Percentiles rank a stretch among this genome's conserved stretches.
Evolutionary conservation across 2,329 filamentous ascomycete species (phyloP).

Genomic region (Coniochaeta sp.): DNA sequence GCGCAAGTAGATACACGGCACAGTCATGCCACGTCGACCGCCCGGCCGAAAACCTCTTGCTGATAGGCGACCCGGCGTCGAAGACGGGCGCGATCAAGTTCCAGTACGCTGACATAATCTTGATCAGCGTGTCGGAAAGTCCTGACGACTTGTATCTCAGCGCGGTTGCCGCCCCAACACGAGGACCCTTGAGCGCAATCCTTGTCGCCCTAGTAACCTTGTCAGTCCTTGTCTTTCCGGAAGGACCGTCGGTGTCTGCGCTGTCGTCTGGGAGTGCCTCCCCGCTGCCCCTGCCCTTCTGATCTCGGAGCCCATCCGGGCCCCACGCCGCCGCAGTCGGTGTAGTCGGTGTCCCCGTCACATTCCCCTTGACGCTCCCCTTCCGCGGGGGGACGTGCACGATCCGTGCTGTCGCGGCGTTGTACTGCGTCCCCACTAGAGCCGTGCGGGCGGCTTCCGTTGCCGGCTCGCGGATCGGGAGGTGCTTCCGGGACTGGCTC

Average conservation of each 20-base stretch:
- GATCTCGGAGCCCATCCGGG: neutral
- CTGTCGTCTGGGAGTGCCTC: conserved; percentile 1
- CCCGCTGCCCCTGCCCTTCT: conserved; percentile 5
- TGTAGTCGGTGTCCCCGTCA: neutral
- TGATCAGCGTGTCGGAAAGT: conserved; percentile 7
- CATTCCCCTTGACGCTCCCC: neutral
- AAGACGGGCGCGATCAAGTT: conserved; percentile 29
- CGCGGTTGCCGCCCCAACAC: neutral
- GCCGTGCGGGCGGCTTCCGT: neutral
- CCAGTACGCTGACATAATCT: conserved; percentile 21
- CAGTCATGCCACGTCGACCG: conserved; percentile 18
- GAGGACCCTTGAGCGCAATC: neutral
- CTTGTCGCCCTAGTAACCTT: neutral
- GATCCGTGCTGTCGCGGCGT: neutral
- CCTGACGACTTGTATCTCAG: neutral
- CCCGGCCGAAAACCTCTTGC: conserved; percentile 16
- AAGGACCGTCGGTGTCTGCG: conserved; percentile 14
- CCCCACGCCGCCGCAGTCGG: neutral
- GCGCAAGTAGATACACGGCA: conserved; percentile 16
- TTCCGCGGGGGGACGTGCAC: neutral
- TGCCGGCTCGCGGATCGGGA: neutral
- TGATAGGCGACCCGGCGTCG: conserved; percentile 25
- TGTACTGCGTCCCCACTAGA: neutral
- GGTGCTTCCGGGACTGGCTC: neutral
- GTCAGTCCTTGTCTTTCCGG: neutral